Conservation (phyloP, 176 grass and related monocot genomes). For the sorghum (Sorghum bicolor) region DNA sequence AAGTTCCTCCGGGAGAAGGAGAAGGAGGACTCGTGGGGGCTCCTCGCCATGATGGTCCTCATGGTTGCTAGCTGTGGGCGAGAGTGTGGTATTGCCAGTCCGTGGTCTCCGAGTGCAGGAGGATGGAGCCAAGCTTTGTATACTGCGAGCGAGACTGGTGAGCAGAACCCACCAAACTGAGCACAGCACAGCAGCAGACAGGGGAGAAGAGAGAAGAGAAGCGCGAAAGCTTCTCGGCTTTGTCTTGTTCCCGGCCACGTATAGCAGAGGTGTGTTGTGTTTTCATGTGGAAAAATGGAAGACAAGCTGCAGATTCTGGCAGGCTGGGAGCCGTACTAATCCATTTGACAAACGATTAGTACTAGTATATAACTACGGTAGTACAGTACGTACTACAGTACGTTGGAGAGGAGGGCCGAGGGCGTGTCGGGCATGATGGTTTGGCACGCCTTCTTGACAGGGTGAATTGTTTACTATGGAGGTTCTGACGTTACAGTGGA, state of each 20-base stretch:
- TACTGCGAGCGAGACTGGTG: constrained; percentile 36
- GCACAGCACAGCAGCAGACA: constrained; percentile 25
- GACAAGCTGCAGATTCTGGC: constrained; percentile 29
- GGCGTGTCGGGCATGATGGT: no score
- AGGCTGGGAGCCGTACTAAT: neutral
- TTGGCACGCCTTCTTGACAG: neutral
- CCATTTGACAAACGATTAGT: constrained; percentile 10
- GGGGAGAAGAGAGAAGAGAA: constrained; percentile 22
- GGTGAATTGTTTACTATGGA: neutral
- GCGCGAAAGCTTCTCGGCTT: constrained; percentile 20
- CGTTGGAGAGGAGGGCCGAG: no score
- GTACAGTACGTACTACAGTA: no score
- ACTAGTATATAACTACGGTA: no score
- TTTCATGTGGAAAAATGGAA: constrained; percentile 31
- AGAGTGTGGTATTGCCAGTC: neutral
- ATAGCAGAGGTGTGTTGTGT: constrained; percentile 6
- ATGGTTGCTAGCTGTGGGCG: constrained; percentile 37
- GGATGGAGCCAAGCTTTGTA: constrained; percentile 28
- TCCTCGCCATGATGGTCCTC: constrained; percentile 86
- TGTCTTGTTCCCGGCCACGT: constrained; percentile 22
- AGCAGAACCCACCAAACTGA: constrained; percentile 51
- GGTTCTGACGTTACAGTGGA: no score
- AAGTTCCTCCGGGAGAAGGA: constrained; percentile 92
- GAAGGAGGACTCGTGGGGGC: constrained; percentile 74
- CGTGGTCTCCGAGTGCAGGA: neutral